Evolutionary conservation across 495 filamentous ascomycete species (phyloP).

Genomic region (Physcia stellaris): DNA sequence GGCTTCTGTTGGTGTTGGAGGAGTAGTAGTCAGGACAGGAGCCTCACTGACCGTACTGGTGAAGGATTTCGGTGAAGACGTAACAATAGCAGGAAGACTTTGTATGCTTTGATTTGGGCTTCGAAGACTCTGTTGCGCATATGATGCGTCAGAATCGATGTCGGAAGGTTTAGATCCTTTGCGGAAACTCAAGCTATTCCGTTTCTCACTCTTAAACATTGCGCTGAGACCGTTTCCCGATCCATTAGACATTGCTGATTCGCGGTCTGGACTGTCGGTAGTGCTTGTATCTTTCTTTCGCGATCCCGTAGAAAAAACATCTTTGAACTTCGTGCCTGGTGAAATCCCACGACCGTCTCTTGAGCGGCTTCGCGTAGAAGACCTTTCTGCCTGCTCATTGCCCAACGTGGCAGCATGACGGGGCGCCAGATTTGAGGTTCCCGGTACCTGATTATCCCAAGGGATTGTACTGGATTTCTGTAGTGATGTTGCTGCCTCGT

Average conservation of each 20-base stretch:
- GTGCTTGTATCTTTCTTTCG: constrained; percentile 27
- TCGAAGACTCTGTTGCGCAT: constrained; percentile 1
- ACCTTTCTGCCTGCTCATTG: constrained; percentile 2
- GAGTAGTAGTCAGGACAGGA: constrained; percentile 40
- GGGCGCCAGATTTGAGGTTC: constrained; percentile 15
- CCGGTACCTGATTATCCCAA: no score
- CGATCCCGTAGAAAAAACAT: constrained; percentile 26
- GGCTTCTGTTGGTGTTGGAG: constrained; percentile 35
- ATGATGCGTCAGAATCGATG: constrained; percentile 4
- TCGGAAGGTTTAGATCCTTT: constrained; percentile 22
- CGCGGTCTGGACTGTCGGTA: constrained; percentile 29
- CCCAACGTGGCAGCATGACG: constrained; percentile 15
- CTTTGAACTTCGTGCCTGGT: constrained; percentile 31
- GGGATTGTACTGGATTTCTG: no score
- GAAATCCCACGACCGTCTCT: constrained; percentile 26
- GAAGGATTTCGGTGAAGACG: constrained; percentile 11
- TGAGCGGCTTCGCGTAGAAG: constrained; percentile 15
- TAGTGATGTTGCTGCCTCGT: no score
- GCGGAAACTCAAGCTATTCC: constrained; percentile 29
- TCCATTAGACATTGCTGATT: constrained; percentile 23
- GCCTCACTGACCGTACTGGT: constrained; percentile 27
- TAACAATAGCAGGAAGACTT: constrained; percentile 9
- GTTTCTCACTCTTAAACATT: constrained; percentile 22
- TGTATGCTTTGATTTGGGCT: constrained; percentile 4
- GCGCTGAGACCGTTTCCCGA: constrained; percentile 18